A percentile compares a stretch with the other conserved stretches of the same genome.
Conservation (phyloP, 257 asterid genomes). For the Plantago elongata region DNA sequence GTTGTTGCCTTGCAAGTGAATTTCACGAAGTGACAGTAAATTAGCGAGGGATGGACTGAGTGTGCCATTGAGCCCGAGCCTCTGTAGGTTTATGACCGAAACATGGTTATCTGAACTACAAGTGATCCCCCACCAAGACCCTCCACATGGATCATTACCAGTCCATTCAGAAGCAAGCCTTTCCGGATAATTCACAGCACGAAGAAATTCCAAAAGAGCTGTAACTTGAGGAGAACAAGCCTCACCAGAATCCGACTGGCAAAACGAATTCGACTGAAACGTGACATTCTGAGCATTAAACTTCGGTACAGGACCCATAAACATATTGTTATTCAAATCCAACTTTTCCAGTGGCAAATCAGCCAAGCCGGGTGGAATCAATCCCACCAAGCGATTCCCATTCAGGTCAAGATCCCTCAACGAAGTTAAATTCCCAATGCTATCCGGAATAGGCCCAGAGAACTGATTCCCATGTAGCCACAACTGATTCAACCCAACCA, state of each 20-base stretch:
- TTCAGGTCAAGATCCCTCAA: conserved; percentile 52
- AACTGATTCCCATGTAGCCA: conserved; percentile 81
- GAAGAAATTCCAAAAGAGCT: conserved; percentile 61
- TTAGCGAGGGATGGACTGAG: conserved; percentile 59
- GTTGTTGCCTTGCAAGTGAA: conserved; percentile 67
- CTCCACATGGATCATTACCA: conserved; percentile 72
- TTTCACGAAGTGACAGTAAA: conserved; percentile 48
- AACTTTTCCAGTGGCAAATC: conserved; percentile 35
- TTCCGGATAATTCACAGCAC: conserved; percentile 44
- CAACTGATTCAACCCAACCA: conserved; percentile 44
- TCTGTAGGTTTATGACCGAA: conserved; percentile 55
- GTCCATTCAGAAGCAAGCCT: conserved; percentile 55
- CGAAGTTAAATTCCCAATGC: conserved; percentile 48
- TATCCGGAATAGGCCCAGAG: conserved; percentile 59
- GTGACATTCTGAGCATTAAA: conserved; percentile 44
- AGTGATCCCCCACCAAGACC: conserved; percentile 66
- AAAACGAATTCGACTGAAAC: conserved; percentile 50
- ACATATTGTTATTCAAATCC: conserved; percentile 70
- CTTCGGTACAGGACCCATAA: conserved; percentile 77
- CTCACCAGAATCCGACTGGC: conserved; percentile 45
- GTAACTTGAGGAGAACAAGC: conserved; percentile 64
- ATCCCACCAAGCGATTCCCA: conserved; percentile 57
- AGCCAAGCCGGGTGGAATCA: conserved; percentile 58
- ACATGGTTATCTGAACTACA: conserved; percentile 45
- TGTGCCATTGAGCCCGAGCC: conserved; percentile 62